phyloP scores from a whole-genome alignment of 352 stramenopile species.

The Phytophthora lateralis region DNA sequence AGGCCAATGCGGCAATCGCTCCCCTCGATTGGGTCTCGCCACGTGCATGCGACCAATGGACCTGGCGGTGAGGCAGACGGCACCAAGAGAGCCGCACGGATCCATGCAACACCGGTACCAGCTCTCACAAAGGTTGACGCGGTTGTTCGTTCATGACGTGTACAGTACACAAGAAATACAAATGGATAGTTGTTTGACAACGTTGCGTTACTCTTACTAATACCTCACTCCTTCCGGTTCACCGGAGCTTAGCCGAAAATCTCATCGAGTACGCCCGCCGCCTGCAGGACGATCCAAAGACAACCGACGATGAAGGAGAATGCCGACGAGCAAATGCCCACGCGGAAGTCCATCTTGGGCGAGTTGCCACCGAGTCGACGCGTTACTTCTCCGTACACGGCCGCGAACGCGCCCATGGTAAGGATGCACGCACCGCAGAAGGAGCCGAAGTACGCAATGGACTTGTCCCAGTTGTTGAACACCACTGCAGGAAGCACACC shows the following conservation, averaged over 20 bases:
- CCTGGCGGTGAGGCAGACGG: not conserved
- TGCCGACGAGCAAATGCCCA: slow-evolving; percentile 54
- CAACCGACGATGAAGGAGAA: too few species aligned
- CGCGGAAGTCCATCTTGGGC: slow-evolving; percentile 40
- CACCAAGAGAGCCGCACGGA: not conserved
- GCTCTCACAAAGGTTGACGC: too few species aligned
- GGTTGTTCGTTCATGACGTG: too few species aligned
- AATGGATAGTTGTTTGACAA: slow-evolving; percentile 1
- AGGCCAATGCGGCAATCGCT: not conserved
- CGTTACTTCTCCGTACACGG: slow-evolving; percentile 79
- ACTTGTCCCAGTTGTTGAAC: slow-evolving; percentile 38
- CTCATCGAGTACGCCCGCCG: slow-evolving; percentile 51
- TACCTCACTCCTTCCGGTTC: too few species aligned
- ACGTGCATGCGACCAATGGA: not conserved
- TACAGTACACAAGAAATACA: not conserved
- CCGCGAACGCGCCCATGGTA: slow-evolving; percentile 91
- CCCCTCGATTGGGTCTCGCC: not conserved
- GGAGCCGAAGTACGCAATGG: slow-evolving; percentile 72
- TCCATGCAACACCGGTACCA: slow-evolving; percentile 1
- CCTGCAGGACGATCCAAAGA: too few species aligned
- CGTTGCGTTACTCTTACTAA: too few species aligned
- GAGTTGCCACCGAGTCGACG: slow-evolving; percentile 35
- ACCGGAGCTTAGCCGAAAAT: slow-evolving; percentile 43
- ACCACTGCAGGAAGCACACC: slow-evolving; percentile 77
- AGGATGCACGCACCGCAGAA: slow-evolving; percentile 89